Evolutionary conservation across 192 early-diverging fungal species (phyloP), one percentile per base, ranked within the genome.

Genomic region (Dimargaris cristalligena): DNA sequence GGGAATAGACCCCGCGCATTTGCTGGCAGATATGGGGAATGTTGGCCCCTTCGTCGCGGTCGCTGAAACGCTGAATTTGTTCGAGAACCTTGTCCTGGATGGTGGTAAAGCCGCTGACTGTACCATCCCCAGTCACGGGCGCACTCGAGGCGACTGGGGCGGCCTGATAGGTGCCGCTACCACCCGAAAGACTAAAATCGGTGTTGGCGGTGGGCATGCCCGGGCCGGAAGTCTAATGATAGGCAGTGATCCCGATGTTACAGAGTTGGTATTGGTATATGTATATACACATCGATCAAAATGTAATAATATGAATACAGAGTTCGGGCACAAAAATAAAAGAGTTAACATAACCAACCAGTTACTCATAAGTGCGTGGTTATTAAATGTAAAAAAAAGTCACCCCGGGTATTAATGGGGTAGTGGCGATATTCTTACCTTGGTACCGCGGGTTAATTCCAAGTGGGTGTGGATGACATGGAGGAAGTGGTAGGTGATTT

Each of bases 401-500:
- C n/a, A n/a, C n/a, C n/a, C n/a, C n/a, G n/a, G n/a, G n/a, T n/a
- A n/a, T n/a, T n/a, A n/a, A n/a, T n/a, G n/a, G n/a, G n/a, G n/a
- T n/a, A n/a, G n/a, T n/a, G n/a, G n/a, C n/a, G n/a, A n/a, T n/a
- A n/a, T n/a, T 64, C 66, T 60, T 54, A 67, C 61, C 67, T 67
- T 58, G 56, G 67, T 60, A 22, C 61, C 63, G 44, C 67, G 67
- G 33, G 80, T 85, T 29, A 77, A 64, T 44, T 62, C 67, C 59
- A 86, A 60, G 58, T 91, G 85, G 25, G 73, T 74, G 31, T 77
- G 73, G 16, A 83, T 78, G 55, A 74, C 79, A 52, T 86, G 81
- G 34, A 91, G 62, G 35, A 75, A 75, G 62, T 91, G 91, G 61
- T 79, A 86, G 0, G 85, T 76, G 41, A 91, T 71, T 64, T 91